Percentiles rank a stretch among this genome's conserved stretches.
These are phyloP conservation scores for Cladosporium halotolerans DNA, from an alignment of 2,329 filamentous ascomycete genomes.

Conservation along the genomic window DNA sequence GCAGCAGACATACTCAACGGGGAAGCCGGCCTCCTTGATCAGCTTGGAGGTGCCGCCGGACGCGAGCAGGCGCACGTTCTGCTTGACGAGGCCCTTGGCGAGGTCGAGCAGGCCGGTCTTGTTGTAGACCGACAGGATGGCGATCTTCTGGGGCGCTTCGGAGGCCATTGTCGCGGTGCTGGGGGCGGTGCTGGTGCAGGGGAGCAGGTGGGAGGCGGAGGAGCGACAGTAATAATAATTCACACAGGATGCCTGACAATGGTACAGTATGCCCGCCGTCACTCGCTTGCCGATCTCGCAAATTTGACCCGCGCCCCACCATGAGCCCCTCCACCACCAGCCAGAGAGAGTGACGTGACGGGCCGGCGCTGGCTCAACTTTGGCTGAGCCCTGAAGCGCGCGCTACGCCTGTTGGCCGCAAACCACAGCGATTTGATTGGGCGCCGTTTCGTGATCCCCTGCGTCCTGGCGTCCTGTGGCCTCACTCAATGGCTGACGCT, in stretches of 20 bases:
- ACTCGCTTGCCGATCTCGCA: slow-evolving; percentile 10
- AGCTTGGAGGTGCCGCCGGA: slow-evolving; percentile 93
- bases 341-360: background rate
- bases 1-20: slow-evolving; percentile 62
- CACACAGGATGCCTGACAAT: background rate
- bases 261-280: background rate
- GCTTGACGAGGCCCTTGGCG: slow-evolving; percentile 80
- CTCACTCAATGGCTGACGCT: no score
- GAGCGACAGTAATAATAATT: background rate
- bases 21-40: slow-evolving; percentile 93
- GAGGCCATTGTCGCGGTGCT: slow-evolving; percentile 18
- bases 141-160: slow-evolving; percentile 34
- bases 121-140: slow-evolving; percentile 97
- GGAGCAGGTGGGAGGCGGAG: background rate
- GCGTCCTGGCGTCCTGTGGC: no score
- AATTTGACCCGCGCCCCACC: slow-evolving; percentile 9
- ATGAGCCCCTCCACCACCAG: background rate
- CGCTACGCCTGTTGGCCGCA: no score
- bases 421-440: no score
- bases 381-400: no score
- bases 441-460: no score
- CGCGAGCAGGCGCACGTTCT: slow-evolving; percentile 86
- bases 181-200: background rate
- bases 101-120: slow-evolving; percentile 94
- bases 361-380: no score